Evolutionary conservation across 2,329 filamentous ascomycete species (phyloP), one percentile per base, ranked within the genome.

Genomic region (Colletotrichum lini): DNA sequence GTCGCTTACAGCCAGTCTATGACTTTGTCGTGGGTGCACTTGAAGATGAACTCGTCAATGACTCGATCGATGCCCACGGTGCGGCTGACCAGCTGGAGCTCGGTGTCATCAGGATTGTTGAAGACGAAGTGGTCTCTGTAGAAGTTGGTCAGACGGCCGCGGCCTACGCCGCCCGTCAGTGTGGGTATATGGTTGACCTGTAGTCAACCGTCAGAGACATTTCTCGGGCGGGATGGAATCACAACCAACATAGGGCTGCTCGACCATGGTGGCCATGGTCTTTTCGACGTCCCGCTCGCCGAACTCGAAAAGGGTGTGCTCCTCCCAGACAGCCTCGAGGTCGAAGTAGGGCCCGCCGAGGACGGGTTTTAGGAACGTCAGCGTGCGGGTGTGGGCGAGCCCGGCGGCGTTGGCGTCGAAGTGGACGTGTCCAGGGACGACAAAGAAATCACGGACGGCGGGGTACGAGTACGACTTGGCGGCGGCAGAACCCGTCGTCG

Each of bases 261-360:
- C 85, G 2, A 94, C 92, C 93, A 95, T 95, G 0, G 93, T 95
- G n/a, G 85, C 86, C 93, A 95, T 95, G 0, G 93, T 95, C 73
- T 90, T 88, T 72, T 90, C 89, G 0, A 94, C 92, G 2, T 89
- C 89, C 13, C 92, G 86, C 66, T 91, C 89, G 1, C 80, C 89
- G 78, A 95, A 95, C 77, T 95, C 92, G 74, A 88, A 92, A 53
- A 86, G 86, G 0, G 91, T 93, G 78, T 96, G 93, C 79, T 95
- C 92, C 9, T 94, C 92, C 93, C 93, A 96, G 59, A 95, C 91
- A 1, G 87, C 86, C 77, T 95, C 93, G 10, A 95, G 87, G 74
- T 95, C 91, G 76, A 95, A 94, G 72, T 85, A 88, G 0, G 93
- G 92, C 0, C 92, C 93, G 0, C 83, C 82, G 3, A 92, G 81